Base-by-base conservation (phyloP, 495 filamentous ascomycete genomes). In the Penicillium macrosclerotiorum region DNA sequence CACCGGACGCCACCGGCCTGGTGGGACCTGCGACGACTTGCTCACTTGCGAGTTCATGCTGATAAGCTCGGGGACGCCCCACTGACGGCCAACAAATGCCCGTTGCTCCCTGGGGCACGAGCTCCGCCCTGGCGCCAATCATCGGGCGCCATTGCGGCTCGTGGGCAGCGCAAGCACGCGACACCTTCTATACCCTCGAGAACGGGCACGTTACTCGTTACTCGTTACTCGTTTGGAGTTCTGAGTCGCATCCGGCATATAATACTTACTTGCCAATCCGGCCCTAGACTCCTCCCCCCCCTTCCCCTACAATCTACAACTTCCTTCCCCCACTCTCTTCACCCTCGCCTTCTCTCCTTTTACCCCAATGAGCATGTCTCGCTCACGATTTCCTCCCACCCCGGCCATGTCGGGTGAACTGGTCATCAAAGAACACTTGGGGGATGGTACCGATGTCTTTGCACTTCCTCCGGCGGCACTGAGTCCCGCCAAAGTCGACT, bases 361-460 rank as follows among this genome's bases (percentile, higher is more conserved):
- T 30, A 22, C 17, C 23, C 20, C 16, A 27, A 18, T 52, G 52
- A 76, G 47, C 54, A 93, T 94, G 88, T 84, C 86, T 71, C 84
- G 77, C 37, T 71, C 79, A 35, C 73, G 73, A 43, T 73, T 84
- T 34, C 90, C 86, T 30, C 90, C 89, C 31, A 95, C 91, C 5
- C 92, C 92, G 19, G 83, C 82, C 39, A 87, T 89, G 39, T 94
- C 89, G 9, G 84, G 84, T 29, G 90, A 94, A 57, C 83, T 96
- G 55, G 76, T 78, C 24, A 82, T 84, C 51, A 86, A 93, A 64
- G 85, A 91, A 51, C 78, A 83, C 49, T 69, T 76, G 25, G 64
- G 73, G 22, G 69, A 76, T 23, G 68, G 68, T 12, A 55, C 78
- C 39, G 84, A 88, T 52, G 72, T 79, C 9, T 95, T 96, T 57